These are phyloP conservation scores for Boletus insuetus DNA, from an alignment of 768 basidiomycete species.

Conservation along the genomic window DNA sequence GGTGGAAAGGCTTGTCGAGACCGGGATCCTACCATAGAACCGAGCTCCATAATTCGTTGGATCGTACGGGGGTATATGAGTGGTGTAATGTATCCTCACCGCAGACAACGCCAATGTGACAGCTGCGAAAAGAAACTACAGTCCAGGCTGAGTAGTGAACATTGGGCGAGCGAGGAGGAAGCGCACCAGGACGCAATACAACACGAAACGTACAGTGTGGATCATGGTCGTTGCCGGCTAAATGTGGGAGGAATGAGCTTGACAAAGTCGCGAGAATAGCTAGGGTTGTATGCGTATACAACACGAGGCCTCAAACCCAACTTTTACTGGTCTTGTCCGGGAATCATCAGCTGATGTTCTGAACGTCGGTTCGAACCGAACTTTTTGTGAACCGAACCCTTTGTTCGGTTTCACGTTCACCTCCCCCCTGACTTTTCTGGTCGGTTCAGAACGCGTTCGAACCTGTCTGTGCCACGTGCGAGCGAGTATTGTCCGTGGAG, in stretches of 20 bases:
- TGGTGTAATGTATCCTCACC: conserved; percentile 64
- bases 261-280: conserved; percentile 14
- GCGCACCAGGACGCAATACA: conserved; percentile 46
- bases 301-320: no score
- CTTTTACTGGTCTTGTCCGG: no score
- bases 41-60: conserved; percentile 51
- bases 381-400: no score
- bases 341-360: no score
- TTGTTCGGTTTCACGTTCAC: no score
- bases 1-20: neutral
- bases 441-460: no score
- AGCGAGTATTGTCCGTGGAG: no score
- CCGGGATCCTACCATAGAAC: conserved; percentile 54
- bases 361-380: no score
- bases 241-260: conserved; percentile 4
- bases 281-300: conserved; percentile 25
- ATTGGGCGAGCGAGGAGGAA: neutral
- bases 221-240: conserved; percentile 25
- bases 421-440: no score
- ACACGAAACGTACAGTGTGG: conserved; percentile 36
- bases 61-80: conserved; percentile 48
- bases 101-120: conserved; percentile 47
- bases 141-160: neutral
- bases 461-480: no score
- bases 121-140: conserved; percentile 43